A percentile compares a stretch with the other conserved stretches of the same genome.
phyloP scores from a whole-genome alignment of 768 basidiomycete species.

The Leccinum uliginosum region DNA sequence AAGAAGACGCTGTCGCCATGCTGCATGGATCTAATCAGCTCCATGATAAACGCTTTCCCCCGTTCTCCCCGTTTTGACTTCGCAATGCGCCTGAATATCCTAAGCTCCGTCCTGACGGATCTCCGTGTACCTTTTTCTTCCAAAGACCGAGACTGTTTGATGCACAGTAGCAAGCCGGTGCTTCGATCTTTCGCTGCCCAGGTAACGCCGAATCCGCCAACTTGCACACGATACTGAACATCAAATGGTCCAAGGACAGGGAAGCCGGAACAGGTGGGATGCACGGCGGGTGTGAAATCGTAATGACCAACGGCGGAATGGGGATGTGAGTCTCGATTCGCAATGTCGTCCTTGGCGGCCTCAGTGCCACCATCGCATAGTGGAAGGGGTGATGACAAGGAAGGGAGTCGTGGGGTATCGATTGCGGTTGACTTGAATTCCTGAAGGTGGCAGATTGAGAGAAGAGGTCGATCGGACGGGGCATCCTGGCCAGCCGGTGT shows the following conservation, averaged over 20 bases:
- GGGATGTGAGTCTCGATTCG: not conserved
- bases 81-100: slow-evolving; percentile 33
- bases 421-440: not conserved
- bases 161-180: slow-evolving; percentile 35
- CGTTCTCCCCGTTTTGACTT: slow-evolving; percentile 12
- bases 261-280: slow-evolving; percentile 9
- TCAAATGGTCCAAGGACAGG: slow-evolving; percentile 27
- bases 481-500: not conserved
- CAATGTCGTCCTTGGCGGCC: not conserved
- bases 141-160: slow-evolving; percentile 32
- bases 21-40: slow-evolving; percentile 35
- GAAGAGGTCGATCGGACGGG: not conserved
- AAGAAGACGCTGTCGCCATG: slow-evolving; percentile 30
- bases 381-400: not conserved
- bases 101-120: slow-evolving; percentile 31
- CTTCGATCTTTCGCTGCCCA: slow-evolving; percentile 21
- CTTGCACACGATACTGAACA: slow-evolving; percentile 14
- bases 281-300: not conserved
- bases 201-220: slow-evolving; percentile 18
- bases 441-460: not conserved
- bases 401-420: not conserved
- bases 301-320: not conserved
- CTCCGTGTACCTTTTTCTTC: slow-evolving; percentile 1
- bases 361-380: not conserved
- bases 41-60: slow-evolving; percentile 36